A percentile compares a stretch with the other conserved stretches of the same genome.
Conservation (phyloP, 805 yeast species). For the Lipomyces chichibuensis region DNA sequence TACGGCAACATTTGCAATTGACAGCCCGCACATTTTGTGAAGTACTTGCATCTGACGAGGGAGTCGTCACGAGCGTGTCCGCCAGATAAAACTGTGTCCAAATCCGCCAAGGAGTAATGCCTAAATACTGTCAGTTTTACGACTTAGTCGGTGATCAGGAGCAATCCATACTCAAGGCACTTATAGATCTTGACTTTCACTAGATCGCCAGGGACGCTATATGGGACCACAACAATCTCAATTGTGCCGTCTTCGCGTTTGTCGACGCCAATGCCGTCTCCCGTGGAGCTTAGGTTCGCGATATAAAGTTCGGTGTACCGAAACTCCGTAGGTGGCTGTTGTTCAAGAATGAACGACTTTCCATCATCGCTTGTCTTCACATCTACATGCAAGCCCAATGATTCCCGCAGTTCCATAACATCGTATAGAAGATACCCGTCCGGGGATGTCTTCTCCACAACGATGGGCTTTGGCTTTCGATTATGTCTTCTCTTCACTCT, state of each 20-base stretch:
- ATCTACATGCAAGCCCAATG: constrained; percentile 48
- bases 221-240: constrained; percentile 81
- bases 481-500: constrained; percentile 41
- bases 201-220: constrained; percentile 82
- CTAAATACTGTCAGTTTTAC: background rate
- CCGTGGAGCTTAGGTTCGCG: constrained; percentile 67
- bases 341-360: constrained; percentile 62
- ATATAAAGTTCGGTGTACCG: constrained; percentile 65
- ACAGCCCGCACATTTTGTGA: constrained; percentile 93
- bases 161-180: constrained; percentile 51
- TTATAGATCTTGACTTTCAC: constrained; percentile 73
- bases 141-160: background rate
- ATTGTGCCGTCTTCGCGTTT: constrained; percentile 56
- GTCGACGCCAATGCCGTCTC: constrained; percentile 81
- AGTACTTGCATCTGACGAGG: constrained; percentile 75
- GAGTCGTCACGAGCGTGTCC: constrained; percentile 58
- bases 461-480: constrained; percentile 58
- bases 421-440: constrained; percentile 77
- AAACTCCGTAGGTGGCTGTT: constrained; percentile 50
- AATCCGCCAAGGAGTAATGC: constrained; percentile 69
- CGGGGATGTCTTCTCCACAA: constrained; percentile 72
- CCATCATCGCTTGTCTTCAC: constrained; percentile 62
- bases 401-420: constrained; percentile 59
- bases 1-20: constrained; percentile 84
- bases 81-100: constrained; percentile 54